Conservation (phyloP, 2,329 filamentous ascomycete genomes). For the Mycogone perniciosa region DNA sequence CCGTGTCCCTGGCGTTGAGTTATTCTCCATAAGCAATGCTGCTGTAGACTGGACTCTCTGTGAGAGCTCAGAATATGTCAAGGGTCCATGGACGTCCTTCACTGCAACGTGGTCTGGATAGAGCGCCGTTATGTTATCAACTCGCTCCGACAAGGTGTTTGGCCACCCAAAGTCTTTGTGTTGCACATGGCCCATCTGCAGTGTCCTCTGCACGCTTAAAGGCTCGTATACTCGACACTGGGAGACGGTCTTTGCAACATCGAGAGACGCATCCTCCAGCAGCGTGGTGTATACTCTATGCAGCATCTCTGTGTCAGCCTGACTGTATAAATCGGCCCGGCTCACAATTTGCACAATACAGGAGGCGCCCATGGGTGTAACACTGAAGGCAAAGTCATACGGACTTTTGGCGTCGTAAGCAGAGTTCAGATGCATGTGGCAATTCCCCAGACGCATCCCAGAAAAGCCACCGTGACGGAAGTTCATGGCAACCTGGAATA, state of each 20-base stretch:
- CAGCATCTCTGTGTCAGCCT: no score
- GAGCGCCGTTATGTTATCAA: background rate
- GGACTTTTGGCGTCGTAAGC: conserved; percentile 16
- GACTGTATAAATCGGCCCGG: no score
- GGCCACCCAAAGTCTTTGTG: conserved; percentile 4
- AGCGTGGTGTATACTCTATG: no score
- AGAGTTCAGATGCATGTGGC: conserved; percentile 14
- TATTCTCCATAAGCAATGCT: background rate
- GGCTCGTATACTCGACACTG: no score
- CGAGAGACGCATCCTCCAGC: no score
- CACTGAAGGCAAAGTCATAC: no score
- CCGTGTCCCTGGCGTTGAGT: conserved; percentile 19
- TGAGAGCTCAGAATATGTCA: conserved; percentile 1
- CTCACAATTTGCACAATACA: no score
- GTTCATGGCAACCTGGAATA: conserved; percentile 44
- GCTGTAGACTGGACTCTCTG: background rate
- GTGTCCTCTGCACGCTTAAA: no score
- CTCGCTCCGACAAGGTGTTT: background rate
- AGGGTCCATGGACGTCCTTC: background rate
- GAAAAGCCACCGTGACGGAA: conserved; percentile 32
- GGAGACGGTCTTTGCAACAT: no score
- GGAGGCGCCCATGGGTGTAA: no score
- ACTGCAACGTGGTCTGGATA: background rate
- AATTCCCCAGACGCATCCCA: conserved; percentile 19
- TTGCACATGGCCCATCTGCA: conserved; percentile 2